These are phyloP conservation scores for Microcyclosporella mali DNA, from an alignment of 2,329 filamentous ascomycete genomes.

Conservation along the genomic window DNA sequence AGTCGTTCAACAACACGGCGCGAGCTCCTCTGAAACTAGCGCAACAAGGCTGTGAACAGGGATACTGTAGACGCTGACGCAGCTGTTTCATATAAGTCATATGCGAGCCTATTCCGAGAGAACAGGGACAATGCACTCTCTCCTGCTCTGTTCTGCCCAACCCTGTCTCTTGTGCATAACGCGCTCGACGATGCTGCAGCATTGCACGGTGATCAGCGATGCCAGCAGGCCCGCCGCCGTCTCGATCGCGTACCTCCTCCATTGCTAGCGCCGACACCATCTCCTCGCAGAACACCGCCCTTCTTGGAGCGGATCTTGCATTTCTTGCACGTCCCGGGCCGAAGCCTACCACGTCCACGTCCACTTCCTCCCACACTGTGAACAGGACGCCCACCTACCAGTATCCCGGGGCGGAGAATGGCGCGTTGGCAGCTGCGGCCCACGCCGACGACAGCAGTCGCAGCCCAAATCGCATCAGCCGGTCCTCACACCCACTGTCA, in stretches of 20 bases:
- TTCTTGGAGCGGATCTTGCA: constrained; percentile 44
- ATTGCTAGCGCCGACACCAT: constrained; percentile 18
- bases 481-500: constrained; percentile 11
- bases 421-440: constrained; percentile 31
- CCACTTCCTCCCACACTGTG: constrained; percentile 2
- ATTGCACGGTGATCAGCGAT: background rate
- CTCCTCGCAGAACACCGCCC: constrained; percentile 37
- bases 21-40: too few species aligned
- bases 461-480: constrained; percentile 17
- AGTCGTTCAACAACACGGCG: too few species aligned
- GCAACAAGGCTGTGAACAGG: background rate
- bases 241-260: constrained; percentile 21
- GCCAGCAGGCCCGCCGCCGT: constrained; percentile 5
- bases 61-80: constrained; percentile 1
- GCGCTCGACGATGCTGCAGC: too few species aligned
- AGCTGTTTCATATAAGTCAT: background rate
- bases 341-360: background rate
- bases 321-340: constrained; percentile 31
- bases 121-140: too few species aligned
- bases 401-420: constrained; percentile 4
- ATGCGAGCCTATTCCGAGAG: too few species aligned
- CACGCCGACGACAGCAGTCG: constrained; percentile 18
- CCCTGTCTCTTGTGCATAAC: too few species aligned
- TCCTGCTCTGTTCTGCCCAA: too few species aligned
- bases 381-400: constrained; percentile 1